Conservation (phyloP, 495 filamentous ascomycete species). For the Trichodelitschia bisporula region DNA sequence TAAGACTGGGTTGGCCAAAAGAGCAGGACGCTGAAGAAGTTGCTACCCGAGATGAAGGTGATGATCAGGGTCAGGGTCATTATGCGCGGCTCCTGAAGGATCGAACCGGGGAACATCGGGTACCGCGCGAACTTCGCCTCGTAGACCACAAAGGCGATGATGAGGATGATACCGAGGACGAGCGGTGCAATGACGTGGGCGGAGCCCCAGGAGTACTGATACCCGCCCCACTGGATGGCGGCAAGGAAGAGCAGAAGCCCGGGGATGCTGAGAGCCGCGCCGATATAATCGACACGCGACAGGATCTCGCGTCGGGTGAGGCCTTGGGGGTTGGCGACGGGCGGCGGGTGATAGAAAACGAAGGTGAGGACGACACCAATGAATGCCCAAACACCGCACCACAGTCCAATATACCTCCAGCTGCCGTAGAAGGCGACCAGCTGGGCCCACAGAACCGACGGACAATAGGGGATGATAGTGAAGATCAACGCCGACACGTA, state of each 20-base stretch:
- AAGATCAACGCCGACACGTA: constrained; percentile 44
- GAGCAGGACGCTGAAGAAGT: constrained; percentile 8
- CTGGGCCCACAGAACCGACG: constrained; percentile 45
- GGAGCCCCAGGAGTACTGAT: constrained; percentile 33
- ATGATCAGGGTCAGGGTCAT: constrained; percentile 11
- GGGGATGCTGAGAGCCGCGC: constrained; percentile 37
- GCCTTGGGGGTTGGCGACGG: constrained; percentile 12
- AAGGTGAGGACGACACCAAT: constrained; percentile 34
- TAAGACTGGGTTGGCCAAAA: constrained; percentile 11
- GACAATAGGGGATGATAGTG: constrained; percentile 43
- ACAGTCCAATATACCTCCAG: constrained; percentile 41
- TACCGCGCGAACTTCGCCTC: constrained; percentile 10
- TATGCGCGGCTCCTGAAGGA: constrained; percentile 10
- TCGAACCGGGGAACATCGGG: constrained; percentile 12
- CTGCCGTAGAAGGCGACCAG: constrained; percentile 31
- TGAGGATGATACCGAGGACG: constrained; percentile 23
- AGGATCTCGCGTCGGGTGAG: constrained; percentile 24
- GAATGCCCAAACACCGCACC: constrained; percentile 35
- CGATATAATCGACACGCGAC: constrained; percentile 34
- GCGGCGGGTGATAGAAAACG: constrained; percentile 44
- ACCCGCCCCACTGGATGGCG: constrained; percentile 42
- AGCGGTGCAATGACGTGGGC: constrained; percentile 34
- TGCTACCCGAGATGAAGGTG: constrained; percentile 13
- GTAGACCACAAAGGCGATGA: constrained; percentile 9
- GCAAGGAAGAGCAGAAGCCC: constrained; percentile 40